A percentile compares a stretch with the other conserved stretches of the same genome.
Conservation (phyloP, 192 early-diverging fungal genomes). For the Coemansia sp. region DNA sequence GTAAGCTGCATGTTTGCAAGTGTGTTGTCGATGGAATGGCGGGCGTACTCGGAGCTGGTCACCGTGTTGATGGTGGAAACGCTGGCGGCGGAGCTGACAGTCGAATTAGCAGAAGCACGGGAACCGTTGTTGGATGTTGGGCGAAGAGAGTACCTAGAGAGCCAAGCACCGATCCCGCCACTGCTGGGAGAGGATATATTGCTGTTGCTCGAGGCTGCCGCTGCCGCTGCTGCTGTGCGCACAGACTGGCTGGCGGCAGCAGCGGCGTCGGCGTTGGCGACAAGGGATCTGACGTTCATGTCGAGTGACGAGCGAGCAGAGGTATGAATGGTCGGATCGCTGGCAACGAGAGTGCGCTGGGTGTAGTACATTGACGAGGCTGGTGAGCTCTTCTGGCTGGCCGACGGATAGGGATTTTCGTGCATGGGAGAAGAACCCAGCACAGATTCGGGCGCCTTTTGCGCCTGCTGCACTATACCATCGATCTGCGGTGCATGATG, state of each 20-base stretch:
- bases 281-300: constrained; percentile 8
- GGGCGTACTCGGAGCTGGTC: constrained; percentile 37
- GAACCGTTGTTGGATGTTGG: constrained; percentile 24
- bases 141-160: constrained; percentile 44
- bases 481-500: constrained; percentile 53
- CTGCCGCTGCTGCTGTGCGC: background rate
- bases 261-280: background rate
- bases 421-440: constrained; percentile 29
- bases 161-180: constrained; percentile 46
- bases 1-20: constrained; percentile 36
- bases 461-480: constrained; percentile 50
- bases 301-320: constrained; percentile 42
- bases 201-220: constrained; percentile 5
- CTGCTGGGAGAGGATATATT: constrained; percentile 12
- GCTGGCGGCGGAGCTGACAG: constrained; percentile 32
- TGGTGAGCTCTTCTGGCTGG: constrained; percentile 19
- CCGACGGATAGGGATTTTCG: constrained; percentile 3
- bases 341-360: constrained; percentile 45
- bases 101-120: constrained; percentile 41
- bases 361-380: constrained; percentile 26
- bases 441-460: constrained; percentile 28
- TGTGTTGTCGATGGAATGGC: constrained; percentile 51
- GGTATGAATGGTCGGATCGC: constrained; percentile 26
- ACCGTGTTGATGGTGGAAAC: constrained; percentile 31
- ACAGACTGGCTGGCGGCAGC: background rate